Evolutionary conservation across 2,329 filamentous ascomycete genomes (phyloP).

Genomic region (Beauveria pseudobassiana): DNA sequence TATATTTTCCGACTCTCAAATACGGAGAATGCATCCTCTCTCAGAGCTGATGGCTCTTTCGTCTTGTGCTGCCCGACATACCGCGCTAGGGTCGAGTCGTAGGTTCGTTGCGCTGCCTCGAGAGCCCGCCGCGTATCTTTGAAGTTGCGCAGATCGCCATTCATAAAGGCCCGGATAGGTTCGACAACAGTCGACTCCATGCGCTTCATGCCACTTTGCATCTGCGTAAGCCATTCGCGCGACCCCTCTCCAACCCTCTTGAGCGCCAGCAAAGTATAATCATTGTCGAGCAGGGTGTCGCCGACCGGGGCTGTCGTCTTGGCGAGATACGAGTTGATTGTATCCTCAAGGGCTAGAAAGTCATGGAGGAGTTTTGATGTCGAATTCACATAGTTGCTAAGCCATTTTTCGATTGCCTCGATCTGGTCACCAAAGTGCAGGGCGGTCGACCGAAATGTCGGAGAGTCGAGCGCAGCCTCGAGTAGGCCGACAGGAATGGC

Average conservation of each 20-base stretch:
- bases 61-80: constrained; percentile 83
- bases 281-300: constrained; percentile 84
- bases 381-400: constrained; percentile 53
- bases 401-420: constrained; percentile 86
- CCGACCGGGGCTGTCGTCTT: constrained; percentile 71
- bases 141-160: constrained; percentile 73
- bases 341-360: constrained; percentile 67
- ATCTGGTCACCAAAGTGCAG: constrained; percentile 87
- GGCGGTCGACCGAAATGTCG: constrained; percentile 83
- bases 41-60: constrained; percentile 83
- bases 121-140: constrained; percentile 73
- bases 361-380: constrained; percentile 51
- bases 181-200: constrained; percentile 73
- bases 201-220: constrained; percentile 66
- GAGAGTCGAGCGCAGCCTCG: constrained; percentile 93
- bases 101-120: constrained; percentile 74
- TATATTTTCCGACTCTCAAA: constrained; percentile 90
- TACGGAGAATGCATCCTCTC: constrained; percentile 92
- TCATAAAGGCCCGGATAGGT: constrained; percentile 71
- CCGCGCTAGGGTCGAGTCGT: constrained; percentile 72
- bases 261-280: constrained; percentile 85
- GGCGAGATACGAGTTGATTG: constrained; percentile 68
- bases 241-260: constrained; percentile 79
- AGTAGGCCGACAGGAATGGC: constrained; percentile 73
- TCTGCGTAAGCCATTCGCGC: constrained; percentile 77